Conservation (phyloP, 1,284 basidiomycete genomes). For the Tranzscheliella williamsii region DNA sequence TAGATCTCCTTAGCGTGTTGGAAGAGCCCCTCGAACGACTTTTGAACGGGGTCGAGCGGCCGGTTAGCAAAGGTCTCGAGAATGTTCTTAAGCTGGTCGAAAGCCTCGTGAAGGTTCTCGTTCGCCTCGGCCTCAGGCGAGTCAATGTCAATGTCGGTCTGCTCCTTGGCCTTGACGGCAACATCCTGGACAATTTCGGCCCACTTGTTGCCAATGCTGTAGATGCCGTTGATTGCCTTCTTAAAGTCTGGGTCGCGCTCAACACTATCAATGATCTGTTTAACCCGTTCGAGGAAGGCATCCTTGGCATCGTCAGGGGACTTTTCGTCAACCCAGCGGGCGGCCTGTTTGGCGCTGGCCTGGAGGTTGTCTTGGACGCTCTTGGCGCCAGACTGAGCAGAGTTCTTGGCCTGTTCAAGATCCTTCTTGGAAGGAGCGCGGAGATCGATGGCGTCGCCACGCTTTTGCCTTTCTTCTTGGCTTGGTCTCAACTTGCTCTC, state of each 20-base stretch:
- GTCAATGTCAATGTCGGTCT: conserved; percentile 62
- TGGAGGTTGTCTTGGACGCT: conserved; percentile 54
- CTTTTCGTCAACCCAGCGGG: conserved; percentile 63
- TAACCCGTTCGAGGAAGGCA: conserved; percentile 62
- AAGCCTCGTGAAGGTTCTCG: conserved; percentile 62
- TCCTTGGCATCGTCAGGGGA: conserved; percentile 64
- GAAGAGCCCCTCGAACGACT: conserved; percentile 61
- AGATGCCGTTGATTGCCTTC: conserved; percentile 62
- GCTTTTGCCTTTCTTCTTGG: conserved; percentile 53
- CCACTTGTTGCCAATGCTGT: conserved; percentile 64
- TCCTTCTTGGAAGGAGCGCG: conserved; percentile 58
- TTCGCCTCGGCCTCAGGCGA: conserved; percentile 60
- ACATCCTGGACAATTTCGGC: conserved; percentile 62
- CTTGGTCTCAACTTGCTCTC: conserved; percentile 52
- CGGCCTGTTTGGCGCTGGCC: conserved; percentile 25
- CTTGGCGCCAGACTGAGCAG: conserved; percentile 61
- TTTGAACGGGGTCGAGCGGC: conserved; percentile 40
- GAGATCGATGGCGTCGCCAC: conserved; percentile 36
- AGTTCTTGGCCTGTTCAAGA: conserved; percentile 57
- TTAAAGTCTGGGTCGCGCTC: conserved; percentile 62
- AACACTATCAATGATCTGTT: conserved; percentile 57
- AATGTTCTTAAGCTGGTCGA: conserved; percentile 61
- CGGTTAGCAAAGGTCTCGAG: conserved; percentile 62
- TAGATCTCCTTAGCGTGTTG: conserved; percentile 61
- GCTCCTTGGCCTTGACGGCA: conserved; percentile 60